Evolutionary conservation across 371 early-diverging fungal genomes (phyloP), one percentile per base, ranked within the genome.

Genomic region (Funneliformis caledonium): DNA sequence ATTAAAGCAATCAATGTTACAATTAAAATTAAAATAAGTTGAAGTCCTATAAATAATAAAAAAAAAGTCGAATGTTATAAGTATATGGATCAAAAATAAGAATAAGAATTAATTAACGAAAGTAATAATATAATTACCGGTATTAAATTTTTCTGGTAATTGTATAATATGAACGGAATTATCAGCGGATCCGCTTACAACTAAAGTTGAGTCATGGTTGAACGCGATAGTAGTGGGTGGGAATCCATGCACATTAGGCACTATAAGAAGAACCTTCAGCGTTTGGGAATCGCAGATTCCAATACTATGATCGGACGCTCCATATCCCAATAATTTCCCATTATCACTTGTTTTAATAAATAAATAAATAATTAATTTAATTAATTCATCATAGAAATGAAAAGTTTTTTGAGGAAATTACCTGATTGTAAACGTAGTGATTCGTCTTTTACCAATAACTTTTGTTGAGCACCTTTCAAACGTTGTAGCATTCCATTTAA

Each of bases 401-500:
- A n/a, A 45, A 10, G 22, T 26, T n/a, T 42, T n/a, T 19, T 26
- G 12, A 2, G 19, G 43, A 7, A 61, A 19, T 48, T 68, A 78
- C 78, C 78, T 78, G 31, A 78, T 68, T 37, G 78, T 33, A 37
- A 78, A 78, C 6, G 78, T 14, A 33, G 64, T 64, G 16, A 78
- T 78, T 14, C 69, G 78, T 47, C n/a, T 78, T 48, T 52, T 65
- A 2, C 69, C 45, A 33, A 78, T 52, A 10, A 22, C 37, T 43
- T 68, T 78, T 33, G 50, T 33, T 22, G 62, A 43, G 12, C 68
- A 22, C 52, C 26, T 65, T 48, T 78, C 42, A 68, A 42, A 78
- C 37, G 65, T 78, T 50, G 9, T 8, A 31, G 26, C 31, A 68
- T 78, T 19, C 78, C 78, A 78, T 52, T 78, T 78, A 33, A 78